Base-by-base conservation (phyloP, 2,329 filamentous ascomycete genomes). In the Pseudogymnoascus sp. region DNA sequence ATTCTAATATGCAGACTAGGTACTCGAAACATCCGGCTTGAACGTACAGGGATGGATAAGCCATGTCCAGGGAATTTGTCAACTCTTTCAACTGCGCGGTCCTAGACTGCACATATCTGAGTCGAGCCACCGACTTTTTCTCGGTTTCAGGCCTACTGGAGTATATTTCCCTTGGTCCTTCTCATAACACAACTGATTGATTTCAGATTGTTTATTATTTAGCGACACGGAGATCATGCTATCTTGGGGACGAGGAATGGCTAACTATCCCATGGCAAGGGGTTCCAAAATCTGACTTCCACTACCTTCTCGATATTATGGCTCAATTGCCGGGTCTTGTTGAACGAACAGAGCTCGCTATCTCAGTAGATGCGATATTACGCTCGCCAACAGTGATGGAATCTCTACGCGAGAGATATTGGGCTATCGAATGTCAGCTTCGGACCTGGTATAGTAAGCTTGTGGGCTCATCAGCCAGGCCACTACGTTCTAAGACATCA, bases 261-360 rank as follows among this genome's bases (percentile, higher is more conserved):
- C 55, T 64, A 27, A 64, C 61, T 35, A 51, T 61, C 35, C 63
- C 63, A 58, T 64, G 63, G 63, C 61, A 58, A 44, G 58, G 58
- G 21, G 25, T 33, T 61, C 55, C 63, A 41, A 64, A 64, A 61
- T 61, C 63, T 17, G 58, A 61, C 55, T 63, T 64, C 58, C 61
- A 64, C 55, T 58, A 61, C 25, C 61, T 64, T 63, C 63, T 64
- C 12, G 63, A 64, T 59, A 63, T 64, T 60, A 61, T 64, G 58
- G 63, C 63, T 31, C 31, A 12, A 51, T 58, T 64, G 42, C 61
- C 63, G 1, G 41, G 42, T 60, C 61, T 63, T 55, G 21, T 63
- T 42, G 63, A 63, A 59, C 38, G 21, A 44, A 64, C 63, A 29
- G 61, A 64, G 59, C 60, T 21, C 42, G 21, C 59, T 38, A 62